Conservation (phyloP, 148 eudicot genomes). For the Spergularia bocconei region DNA sequence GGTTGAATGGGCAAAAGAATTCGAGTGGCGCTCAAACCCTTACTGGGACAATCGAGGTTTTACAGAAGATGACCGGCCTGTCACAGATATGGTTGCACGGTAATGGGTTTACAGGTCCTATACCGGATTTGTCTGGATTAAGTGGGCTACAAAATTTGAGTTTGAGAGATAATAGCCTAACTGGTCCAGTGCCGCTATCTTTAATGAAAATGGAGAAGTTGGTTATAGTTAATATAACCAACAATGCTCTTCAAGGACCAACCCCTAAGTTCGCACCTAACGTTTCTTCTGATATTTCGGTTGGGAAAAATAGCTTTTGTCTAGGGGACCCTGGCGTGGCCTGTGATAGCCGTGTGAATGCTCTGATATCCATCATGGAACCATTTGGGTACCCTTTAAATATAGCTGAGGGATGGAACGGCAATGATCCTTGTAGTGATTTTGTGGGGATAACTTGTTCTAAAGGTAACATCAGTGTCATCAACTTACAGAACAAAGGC, state of each 20-base stretch:
- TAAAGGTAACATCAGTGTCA: conserved; percentile 45
- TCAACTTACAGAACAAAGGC: conserved; percentile 50
- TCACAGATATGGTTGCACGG: conserved; percentile 60
- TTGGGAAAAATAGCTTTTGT: conserved; percentile 60
- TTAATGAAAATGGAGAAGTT: conserved; percentile 39
- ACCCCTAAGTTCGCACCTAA: conserved; percentile 43
- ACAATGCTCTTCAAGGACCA: conserved; percentile 72
- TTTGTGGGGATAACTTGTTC: conserved; percentile 63
- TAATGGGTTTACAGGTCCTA: conserved; percentile 67
- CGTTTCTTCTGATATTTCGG: conserved; percentile 39
- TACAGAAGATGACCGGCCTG: conserved; percentile 70
- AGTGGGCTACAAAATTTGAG: conserved; percentile 42
- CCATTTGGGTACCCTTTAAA: conserved; percentile 59
- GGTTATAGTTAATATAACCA: conserved; percentile 50
- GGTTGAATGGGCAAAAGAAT: conserved; percentile 70
- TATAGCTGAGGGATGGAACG: conserved; percentile 64
- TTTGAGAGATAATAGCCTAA: conserved; percentile 67
- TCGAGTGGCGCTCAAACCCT: conserved; percentile 32
- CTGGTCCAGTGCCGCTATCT: conserved; percentile 68
- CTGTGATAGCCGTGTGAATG: conserved; percentile 57
- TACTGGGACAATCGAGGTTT: conserved; percentile 53
- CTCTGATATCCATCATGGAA: conserved; percentile 44
- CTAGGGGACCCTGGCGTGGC: conserved; percentile 41
- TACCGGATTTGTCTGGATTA: conserved; percentile 64
- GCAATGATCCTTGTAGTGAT: conserved; percentile 57